A percentile compares a stretch with the other conserved stretches of the same genome.
Evolutionary conservation across 495 filamentous ascomycete genomes (phyloP).

Genomic region (Bryoglossum gracile): DNA sequence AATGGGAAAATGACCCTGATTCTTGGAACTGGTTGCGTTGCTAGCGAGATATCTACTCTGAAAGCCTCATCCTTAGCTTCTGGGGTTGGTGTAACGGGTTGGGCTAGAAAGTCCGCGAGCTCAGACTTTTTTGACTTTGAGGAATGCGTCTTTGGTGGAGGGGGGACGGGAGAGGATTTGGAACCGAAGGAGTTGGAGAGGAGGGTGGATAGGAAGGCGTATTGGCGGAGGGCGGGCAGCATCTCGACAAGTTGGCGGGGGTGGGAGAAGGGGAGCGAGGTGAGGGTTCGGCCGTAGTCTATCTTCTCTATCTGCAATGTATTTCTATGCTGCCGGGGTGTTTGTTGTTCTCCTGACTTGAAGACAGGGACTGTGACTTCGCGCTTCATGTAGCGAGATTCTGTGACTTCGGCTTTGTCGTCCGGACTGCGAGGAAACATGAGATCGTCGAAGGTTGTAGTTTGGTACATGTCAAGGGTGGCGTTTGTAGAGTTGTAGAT

Average conservation of each 20-base stretch:
- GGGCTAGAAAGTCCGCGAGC: slow-evolving; percentile 30
- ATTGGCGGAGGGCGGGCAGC: slow-evolving; percentile 69
- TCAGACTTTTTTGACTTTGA: slow-evolving; percentile 28
- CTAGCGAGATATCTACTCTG: slow-evolving; percentile 42
- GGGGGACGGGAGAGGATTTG: background rate
- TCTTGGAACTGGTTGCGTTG: slow-evolving; percentile 36
- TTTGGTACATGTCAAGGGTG: slow-evolving; percentile 43
- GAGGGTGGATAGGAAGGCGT: slow-evolving; percentile 57
- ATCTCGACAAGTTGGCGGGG: slow-evolving; percentile 76
- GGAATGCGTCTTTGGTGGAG: background rate
- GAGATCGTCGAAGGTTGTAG: slow-evolving; percentile 59
- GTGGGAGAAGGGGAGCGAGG: slow-evolving; percentile 75
- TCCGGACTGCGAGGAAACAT: slow-evolving; percentile 47
- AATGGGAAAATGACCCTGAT: slow-evolving; percentile 47
- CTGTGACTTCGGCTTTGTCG: slow-evolving; percentile 34
- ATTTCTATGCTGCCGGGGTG: slow-evolving; percentile 52
- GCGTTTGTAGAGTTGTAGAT: slow-evolving; percentile 60
- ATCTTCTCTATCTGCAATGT: slow-evolving; percentile 63
- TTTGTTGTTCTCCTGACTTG: slow-evolving; percentile 33
- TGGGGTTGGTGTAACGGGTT: background rate
- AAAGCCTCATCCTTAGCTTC: slow-evolving; percentile 11
- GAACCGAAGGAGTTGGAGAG: slow-evolving; percentile 52
- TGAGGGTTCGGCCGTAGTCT: slow-evolving; percentile 59
- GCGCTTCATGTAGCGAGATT: slow-evolving; percentile 22
- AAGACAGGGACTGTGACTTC: slow-evolving; percentile 20